These are phyloP conservation scores for Aspergillus melleus DNA, from an alignment of 2,329 filamentous ascomycete species.

Conservation along the genomic window DNA sequence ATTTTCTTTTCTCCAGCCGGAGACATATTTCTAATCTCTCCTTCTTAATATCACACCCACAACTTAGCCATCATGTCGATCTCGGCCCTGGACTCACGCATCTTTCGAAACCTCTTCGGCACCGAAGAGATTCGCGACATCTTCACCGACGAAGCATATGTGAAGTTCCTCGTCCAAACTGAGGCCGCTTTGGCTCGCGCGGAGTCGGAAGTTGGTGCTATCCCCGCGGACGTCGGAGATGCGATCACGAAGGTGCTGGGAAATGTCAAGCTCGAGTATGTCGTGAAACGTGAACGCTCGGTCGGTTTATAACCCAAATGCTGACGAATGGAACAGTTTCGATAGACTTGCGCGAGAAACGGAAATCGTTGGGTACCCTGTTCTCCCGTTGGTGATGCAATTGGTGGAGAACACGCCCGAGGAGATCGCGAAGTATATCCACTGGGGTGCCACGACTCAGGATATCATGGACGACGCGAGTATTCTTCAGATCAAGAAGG, in stretches of 20 bases:
- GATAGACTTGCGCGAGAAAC: slow-evolving; percentile 47
- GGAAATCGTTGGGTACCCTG: slow-evolving; percentile 57
- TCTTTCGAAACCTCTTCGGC: slow-evolving; percentile 55
- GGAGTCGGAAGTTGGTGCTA: slow-evolving; percentile 50
- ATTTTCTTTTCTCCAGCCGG: neutral
- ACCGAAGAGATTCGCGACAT: slow-evolving; percentile 50
- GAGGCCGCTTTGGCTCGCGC: slow-evolving; percentile 55
- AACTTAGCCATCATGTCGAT: slow-evolving; percentile 1
- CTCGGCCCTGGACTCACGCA: slow-evolving; percentile 46
- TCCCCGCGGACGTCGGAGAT: slow-evolving; percentile 41
- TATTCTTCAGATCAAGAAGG: slow-evolving; percentile 54
- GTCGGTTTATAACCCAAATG: neutral
- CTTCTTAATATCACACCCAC: neutral
- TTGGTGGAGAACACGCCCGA: slow-evolving; percentile 40
- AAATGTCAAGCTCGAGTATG: slow-evolving; percentile 36
- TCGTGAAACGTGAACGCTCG: neutral
- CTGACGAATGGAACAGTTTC: slow-evolving; percentile 18
- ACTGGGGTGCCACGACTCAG: slow-evolving; percentile 61
- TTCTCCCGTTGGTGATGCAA: slow-evolving; percentile 53
- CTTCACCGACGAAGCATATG: slow-evolving; percentile 1
- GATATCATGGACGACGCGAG: slow-evolving; percentile 60
- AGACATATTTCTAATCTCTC: neutral
- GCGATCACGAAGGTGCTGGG: slow-evolving; percentile 38
- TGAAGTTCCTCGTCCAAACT: slow-evolving; percentile 42
- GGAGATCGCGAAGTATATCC: slow-evolving; percentile 49